Evolutionary conservation across 2,329 filamentous ascomycete species (phyloP).

Genomic region (Epichloe typhina): DNA sequence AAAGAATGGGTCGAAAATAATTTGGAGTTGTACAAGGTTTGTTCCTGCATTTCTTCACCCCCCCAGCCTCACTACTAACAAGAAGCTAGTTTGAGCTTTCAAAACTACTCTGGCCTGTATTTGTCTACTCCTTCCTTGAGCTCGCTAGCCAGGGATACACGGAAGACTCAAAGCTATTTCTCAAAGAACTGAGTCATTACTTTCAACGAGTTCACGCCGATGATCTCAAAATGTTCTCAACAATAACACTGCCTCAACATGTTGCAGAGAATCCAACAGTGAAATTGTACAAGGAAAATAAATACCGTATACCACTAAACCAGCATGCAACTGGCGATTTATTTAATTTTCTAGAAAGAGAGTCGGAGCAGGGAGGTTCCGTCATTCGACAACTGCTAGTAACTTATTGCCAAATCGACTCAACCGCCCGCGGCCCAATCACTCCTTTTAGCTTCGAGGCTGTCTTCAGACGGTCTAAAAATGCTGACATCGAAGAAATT

Average conservation of each 20-base stretch:
- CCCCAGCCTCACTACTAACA: background rate
- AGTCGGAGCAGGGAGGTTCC: constrained; percentile 65
- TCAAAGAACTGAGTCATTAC: constrained; percentile 49
- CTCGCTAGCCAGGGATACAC: constrained; percentile 60
- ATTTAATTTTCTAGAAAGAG: constrained; percentile 80
- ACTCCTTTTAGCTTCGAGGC: constrained; percentile 51
- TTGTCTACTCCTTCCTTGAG: constrained; percentile 83
- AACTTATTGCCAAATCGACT: constrained; percentile 43
- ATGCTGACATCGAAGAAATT: constrained; percentile 48
- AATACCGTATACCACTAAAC: constrained; percentile 83
- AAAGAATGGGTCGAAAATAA: constrained; percentile 82
- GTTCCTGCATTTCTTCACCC: constrained; percentile 5
- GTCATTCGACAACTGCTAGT: constrained; percentile 65
- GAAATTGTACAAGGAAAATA: constrained; percentile 71
- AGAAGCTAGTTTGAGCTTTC: constrained; percentile 60
- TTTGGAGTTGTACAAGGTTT: constrained; percentile 83
- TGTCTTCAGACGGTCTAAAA: constrained; percentile 42
- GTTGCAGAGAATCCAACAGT: constrained; percentile 63
- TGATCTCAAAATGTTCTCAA: constrained; percentile 63
- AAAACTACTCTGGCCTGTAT: constrained; percentile 83
- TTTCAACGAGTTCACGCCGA: constrained; percentile 73
- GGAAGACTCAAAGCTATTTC: constrained; percentile 61
- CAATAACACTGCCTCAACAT: constrained; percentile 65
- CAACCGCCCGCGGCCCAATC: constrained; percentile 47
- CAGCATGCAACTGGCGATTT: constrained; percentile 70